Base-by-base conservation (phyloP, 2,329 filamentous ascomycete species). In the Ophiostoma triangulosporum region DNA sequence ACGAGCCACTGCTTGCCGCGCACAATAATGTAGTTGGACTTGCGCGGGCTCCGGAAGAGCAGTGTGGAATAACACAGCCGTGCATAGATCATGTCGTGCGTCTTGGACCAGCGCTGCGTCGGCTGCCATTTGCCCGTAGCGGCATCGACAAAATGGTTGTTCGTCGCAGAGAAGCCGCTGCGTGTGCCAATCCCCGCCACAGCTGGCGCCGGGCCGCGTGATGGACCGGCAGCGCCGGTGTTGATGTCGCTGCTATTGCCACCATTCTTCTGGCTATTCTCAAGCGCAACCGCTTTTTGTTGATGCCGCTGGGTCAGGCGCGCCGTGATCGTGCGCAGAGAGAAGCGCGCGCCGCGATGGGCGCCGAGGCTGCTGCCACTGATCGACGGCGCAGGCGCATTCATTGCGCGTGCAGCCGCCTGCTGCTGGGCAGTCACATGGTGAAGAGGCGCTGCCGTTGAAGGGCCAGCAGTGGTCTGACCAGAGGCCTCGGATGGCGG, bases 61-160 rank as follows among this genome's bases (percentile, higher is more conserved):
- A 81, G 66, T 50, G 78, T 74, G n/a, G 74, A 73, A 63, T 79
- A 79, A 64, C 77, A 81, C 9, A 78, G 68, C 63, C 76, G 78
- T 51, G 77, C 77, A 56, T 81, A 81, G 27, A 79, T 66, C 64
- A 78, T 69, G 59, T 81, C 77, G 64, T 80, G 77, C 32, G 71
- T 71, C 45, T 66, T 66, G 6, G 74, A 74, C 77, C 77, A 80
- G 51, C 69, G 65, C 60, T 79, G 75, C 55, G 71, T 67, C 2
- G 77, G 77, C 48, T 70, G 66, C 77, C 77, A 81, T 62, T 81
- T 81, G 36, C 68, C 77, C 12, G 74, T 74, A 40, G 68, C 67
- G 6, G 70, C 68, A 56, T 75, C 70, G 53, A 75, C 64, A 22
- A 68, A 69, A 29, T 69, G 66, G 58, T 75, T 70, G 11, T 65